These are phyloP conservation scores for Calonectria henricotiae DNA, from an alignment of 2,329 filamentous ascomycete genomes.

Conservation along the genomic window DNA sequence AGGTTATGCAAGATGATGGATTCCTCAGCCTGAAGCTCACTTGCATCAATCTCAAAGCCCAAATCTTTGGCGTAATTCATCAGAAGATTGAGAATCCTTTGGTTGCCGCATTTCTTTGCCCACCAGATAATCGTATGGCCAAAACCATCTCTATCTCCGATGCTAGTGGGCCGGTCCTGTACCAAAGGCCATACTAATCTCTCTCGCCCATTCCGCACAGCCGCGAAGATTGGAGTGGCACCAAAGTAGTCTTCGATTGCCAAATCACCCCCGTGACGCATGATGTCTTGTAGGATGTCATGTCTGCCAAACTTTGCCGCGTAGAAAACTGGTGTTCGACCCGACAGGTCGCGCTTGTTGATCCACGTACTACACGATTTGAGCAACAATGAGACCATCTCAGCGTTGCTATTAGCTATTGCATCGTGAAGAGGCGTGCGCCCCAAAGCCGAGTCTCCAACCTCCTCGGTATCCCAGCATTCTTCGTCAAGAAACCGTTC, in stretches of 20 bases:
- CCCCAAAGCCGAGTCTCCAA: not conserved
- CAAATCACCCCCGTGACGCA: not conserved
- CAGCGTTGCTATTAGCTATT: not conserved
- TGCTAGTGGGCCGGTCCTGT: too few species aligned
- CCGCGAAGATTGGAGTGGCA: not conserved
- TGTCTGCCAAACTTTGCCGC: not conserved
- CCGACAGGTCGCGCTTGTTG: not conserved
- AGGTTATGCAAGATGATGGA: not conserved
- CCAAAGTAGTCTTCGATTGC: not conserved
- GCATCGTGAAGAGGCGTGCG: not conserved
- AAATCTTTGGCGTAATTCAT: not conserved
- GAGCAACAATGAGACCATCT: not conserved
- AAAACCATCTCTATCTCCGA: not conserved
- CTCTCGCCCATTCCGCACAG: not conserved
- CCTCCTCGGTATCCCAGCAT: not conserved
- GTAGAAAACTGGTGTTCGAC: not conserved
- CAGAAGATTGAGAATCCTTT: not conserved
- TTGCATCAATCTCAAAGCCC: not conserved
- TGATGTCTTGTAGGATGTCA: not conserved
- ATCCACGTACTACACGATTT: not conserved
- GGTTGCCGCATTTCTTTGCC: not conserved
- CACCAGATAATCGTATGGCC: constrained; percentile 9
- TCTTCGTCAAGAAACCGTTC: not conserved
- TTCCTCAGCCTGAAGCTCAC: not conserved
- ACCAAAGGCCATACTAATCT: not conserved